Base-by-base conservation (phyloP, 768 basidiomycete genomes). In the Solioccasus polychromus region DNA sequence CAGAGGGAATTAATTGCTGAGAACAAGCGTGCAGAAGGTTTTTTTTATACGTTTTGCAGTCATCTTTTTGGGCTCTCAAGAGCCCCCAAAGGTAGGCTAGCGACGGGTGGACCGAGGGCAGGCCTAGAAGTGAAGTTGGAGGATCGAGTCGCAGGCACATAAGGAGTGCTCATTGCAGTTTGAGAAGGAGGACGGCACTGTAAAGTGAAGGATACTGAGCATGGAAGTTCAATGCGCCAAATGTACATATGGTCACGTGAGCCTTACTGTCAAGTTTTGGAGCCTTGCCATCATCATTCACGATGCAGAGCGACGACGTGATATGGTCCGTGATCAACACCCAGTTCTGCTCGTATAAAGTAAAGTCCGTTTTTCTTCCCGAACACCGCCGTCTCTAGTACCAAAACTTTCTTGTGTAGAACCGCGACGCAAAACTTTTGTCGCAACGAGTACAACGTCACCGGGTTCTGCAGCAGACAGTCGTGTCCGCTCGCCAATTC, bases 291-390 rank as follows among this genome's bases (percentile, higher is more conserved):
- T n/a, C n/a, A n/a, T n/a, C 20, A 10, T 30, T 24, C 39, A 61
- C 39, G 47, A 91, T 91, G 87, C 88, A 91, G 66, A 87, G 85
- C 69, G 95, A 99, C 88, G 95, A 98, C 70, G 88, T 97, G 53
- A 97, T 99, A 53, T 99, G 95, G 95, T 89, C 84, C 17, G 89
- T 93, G 24, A 92, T 94, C 63, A 92, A 91, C 68, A 78, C 81
- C 45, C 91, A 92, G 59, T 97, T 97, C 68, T 99, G 96, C 74
- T 96, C 95, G 0, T 99, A 95, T 70, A 98, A 97, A 88, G 94
- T 99, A 76, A 98, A 95, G 95, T 94, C 57, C 64, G 90, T 74
- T 19, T 24, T 9, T 36, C n/a, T 45, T 39, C 12, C 29, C 9
- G 20, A 14, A 30, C 23, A 38, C n/a, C 38, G 3, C 3, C 19